Evolutionary conservation across 2,329 filamentous ascomycete genomes (phyloP).

Genomic region (Chaetomium olivaceum): DNA sequence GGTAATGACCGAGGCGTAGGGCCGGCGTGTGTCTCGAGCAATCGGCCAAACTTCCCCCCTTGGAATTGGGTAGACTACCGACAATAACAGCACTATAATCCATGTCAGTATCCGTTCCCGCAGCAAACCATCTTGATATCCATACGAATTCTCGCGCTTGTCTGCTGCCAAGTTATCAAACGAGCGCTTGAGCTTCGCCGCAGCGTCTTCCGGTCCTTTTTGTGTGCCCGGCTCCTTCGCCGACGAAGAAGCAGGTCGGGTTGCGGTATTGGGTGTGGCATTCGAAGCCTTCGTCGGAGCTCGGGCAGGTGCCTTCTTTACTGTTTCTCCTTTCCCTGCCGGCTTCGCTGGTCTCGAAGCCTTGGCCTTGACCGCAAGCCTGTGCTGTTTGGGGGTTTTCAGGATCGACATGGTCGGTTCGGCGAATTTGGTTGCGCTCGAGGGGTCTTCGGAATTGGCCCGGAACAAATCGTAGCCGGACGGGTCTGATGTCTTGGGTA

Average conservation of each 20-base stretch:
- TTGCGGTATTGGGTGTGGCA: slow-evolving; percentile 2
- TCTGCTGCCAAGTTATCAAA: slow-evolving; percentile 47
- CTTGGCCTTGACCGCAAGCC: slow-evolving; percentile 33
- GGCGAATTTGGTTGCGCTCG: slow-evolving; percentile 51
- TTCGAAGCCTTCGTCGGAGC: slow-evolving; percentile 21
- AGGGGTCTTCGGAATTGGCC: slow-evolving; percentile 51
- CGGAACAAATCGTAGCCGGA: slow-evolving; percentile 59
- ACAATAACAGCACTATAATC: slow-evolving; percentile 43
- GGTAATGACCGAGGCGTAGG: slow-evolving; percentile 49
- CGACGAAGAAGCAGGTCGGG: slow-evolving; percentile 17
- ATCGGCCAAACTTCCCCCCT: slow-evolving; percentile 43
- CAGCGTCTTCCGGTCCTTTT: slow-evolving; percentile 31
- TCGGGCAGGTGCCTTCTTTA: slow-evolving; percentile 22
- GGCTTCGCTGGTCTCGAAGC: slow-evolving; percentile 36
- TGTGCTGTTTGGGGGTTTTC: slow-evolving; percentile 41
- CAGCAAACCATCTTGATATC: slow-evolving; percentile 18
- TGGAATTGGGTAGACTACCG: slow-evolving; percentile 34
- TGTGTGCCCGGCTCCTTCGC: slow-evolving; percentile 20
- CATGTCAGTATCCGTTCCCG: slow-evolving; percentile 35
- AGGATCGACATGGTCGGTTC: slow-evolving; percentile 54
- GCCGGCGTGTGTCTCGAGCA: slow-evolving; percentile 44
- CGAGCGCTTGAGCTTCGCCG: slow-evolving; percentile 51
- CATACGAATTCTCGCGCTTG: slow-evolving; percentile 50
- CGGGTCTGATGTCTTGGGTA: slow-evolving; percentile 45
- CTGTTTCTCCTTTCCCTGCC: slow-evolving; percentile 23